Evolutionary conservation across 495 filamentous ascomycete genomes (phyloP).

Genomic region (Xeromyces bisporus): DNA sequence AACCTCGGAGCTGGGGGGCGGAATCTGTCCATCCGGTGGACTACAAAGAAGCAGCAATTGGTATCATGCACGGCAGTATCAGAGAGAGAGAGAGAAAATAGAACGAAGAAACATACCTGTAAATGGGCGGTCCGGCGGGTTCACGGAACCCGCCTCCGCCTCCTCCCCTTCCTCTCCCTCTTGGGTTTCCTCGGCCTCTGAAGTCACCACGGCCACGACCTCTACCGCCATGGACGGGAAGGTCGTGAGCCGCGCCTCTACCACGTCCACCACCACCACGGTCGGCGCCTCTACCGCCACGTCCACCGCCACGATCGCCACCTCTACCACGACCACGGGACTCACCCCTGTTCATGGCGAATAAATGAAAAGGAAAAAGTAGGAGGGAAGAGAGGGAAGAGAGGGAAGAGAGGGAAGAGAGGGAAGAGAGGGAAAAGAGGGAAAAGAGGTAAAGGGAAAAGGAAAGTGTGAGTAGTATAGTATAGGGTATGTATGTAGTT

Average conservation of each 20-base stretch:
- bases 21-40: slow-evolving; percentile 5
- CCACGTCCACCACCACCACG: slow-evolving; percentile 6
- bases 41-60: slow-evolving; percentile 5
- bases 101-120: slow-evolving; percentile 8
- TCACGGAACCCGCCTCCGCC: slow-evolving; percentile 2
- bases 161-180: slow-evolving; percentile 3
- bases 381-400: too few species aligned
- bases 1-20: slow-evolving; percentile 11
- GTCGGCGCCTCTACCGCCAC: slow-evolving; percentile 11
- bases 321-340: slow-evolving; percentile 1
- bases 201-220: slow-evolving; percentile 1
- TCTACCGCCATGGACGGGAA: slow-evolving; percentile 2
- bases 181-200: background rate
- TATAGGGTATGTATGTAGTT: too few species aligned
- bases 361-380: too few species aligned
- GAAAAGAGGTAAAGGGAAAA: too few species aligned
- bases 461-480: too few species aligned
- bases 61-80: background rate
- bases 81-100: background rate
- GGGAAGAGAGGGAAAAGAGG: too few species aligned
- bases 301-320: slow-evolving; percentile 3
- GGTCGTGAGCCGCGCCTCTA: slow-evolving; percentile 2
- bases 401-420: too few species aligned
- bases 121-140: slow-evolving; percentile 11
- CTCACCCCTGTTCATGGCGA: too few species aligned